Percentiles rank a stretch among this genome's conserved stretches.
Evolutionary conservation across 2,329 filamentous ascomycete species (phyloP).

Genomic region (Periconia sp.): DNA sequence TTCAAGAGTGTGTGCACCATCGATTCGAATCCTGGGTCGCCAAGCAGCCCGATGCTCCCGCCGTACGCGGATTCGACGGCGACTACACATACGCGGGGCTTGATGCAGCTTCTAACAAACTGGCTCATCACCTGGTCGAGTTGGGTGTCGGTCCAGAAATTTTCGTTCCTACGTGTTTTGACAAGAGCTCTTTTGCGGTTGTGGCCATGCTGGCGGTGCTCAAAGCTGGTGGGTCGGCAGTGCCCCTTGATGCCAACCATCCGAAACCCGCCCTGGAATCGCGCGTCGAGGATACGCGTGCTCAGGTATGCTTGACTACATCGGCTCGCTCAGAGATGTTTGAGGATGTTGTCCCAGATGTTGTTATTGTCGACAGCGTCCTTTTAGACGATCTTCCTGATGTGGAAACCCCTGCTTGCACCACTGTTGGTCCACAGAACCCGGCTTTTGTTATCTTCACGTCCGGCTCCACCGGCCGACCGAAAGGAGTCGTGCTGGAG

Average conservation of each 20-base stretch:
- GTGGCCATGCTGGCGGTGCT: conserved; percentile 44
- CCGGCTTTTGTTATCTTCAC: conserved; percentile 38
- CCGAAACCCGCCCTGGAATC: conserved; percentile 40
- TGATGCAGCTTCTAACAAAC: conserved; percentile 21
- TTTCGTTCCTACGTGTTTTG: conserved; percentile 42
- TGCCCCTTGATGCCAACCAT: conserved; percentile 40
- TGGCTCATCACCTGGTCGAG: conserved; percentile 32
- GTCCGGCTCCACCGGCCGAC: conserved; percentile 34
- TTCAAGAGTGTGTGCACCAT: conserved; percentile 35
- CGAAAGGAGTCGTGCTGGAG: conserved; percentile 38
- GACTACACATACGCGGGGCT: conserved; percentile 37
- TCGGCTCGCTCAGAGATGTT: conserved; percentile 41
- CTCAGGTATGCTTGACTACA: conserved; percentile 45
- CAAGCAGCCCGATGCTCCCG: conserved; percentile 28
- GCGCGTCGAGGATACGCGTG: conserved; percentile 42
- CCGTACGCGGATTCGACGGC: conserved; percentile 37
- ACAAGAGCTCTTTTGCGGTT: conserved; percentile 40
- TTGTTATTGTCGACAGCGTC: conserved; percentile 31
- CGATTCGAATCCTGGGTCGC: conserved; percentile 27
- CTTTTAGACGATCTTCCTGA: conserved; percentile 39
- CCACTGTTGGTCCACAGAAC: conserved; percentile 25
- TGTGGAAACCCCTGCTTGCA: conserved; percentile 14
- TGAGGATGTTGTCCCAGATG: conserved; percentile 45
- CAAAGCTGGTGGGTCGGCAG: conserved; percentile 41
- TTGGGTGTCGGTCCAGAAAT: conserved; percentile 34